Evolutionary conservation across 2,329 filamentous ascomycete species (phyloP).

Genomic region (Dothistroma septosporum): DNA sequence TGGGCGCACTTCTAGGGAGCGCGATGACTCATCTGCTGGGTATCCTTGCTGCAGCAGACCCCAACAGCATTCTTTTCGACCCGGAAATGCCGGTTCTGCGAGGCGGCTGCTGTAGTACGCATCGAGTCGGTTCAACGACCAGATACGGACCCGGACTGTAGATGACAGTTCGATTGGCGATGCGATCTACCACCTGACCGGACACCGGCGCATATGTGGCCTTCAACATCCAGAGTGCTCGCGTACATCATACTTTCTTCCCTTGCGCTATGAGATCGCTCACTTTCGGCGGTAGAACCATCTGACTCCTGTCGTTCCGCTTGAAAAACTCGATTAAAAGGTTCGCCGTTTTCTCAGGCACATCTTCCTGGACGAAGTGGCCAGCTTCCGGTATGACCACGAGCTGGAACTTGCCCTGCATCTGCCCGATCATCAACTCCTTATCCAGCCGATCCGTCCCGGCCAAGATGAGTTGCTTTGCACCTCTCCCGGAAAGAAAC

Average conservation of each 20-base stretch:
- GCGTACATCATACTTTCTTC: slow-evolving; percentile 44
- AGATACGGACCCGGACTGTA: too few species aligned
- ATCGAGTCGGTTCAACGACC: too few species aligned
- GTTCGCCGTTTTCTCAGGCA: slow-evolving; percentile 82
- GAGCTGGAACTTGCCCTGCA: slow-evolving; percentile 97
- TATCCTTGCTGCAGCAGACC: too few species aligned
- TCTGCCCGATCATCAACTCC: slow-evolving; percentile 90
- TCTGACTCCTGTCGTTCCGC: slow-evolving; percentile 76
- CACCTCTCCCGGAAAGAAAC: slow-evolving; percentile 75
- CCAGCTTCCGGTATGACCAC: slow-evolving; percentile 93
- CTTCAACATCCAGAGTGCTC: background rate
- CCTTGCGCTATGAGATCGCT: slow-evolving; percentile 47
- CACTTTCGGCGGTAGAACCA: slow-evolving; percentile 91
- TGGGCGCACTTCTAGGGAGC: too few species aligned
- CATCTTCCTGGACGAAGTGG: slow-evolving; percentile 94
- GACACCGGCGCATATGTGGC: too few species aligned
- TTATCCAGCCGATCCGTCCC: slow-evolving; percentile 88
- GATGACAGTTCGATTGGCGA: too few species aligned
- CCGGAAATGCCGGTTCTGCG: too few species aligned
- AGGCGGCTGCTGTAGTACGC: too few species aligned
- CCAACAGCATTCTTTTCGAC: too few species aligned
- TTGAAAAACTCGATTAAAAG: slow-evolving; percentile 86
- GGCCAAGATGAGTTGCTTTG: slow-evolving; percentile 79
- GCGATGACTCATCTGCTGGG: too few species aligned
- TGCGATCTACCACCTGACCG: too few species aligned